These are phyloP conservation scores for Scleromitrula shiraiana DNA, from an alignment of 2,329 filamentous ascomycete genomes.

Conservation along the genomic window DNA sequence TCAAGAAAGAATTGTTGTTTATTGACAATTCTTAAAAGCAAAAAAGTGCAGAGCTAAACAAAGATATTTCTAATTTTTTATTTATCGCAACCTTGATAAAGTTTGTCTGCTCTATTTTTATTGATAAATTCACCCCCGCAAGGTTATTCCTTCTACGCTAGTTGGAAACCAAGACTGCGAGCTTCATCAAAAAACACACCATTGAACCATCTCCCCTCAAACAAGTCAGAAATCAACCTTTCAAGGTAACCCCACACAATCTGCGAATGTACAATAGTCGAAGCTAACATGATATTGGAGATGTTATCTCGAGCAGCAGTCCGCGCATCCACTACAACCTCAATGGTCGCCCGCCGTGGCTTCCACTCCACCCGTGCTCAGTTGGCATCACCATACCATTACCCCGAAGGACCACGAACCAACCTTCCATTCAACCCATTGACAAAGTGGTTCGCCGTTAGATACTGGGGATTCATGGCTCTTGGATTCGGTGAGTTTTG, in stretches of 20 bases:
- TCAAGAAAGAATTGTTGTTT: not conserved
- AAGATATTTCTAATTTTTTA: conserved; percentile 5
- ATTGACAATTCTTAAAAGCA: not conserved
- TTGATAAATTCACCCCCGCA: conserved; percentile 1
- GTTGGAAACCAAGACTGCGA: conserved; percentile 11
- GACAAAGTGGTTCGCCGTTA: conserved; percentile 73
- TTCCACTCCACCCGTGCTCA: conserved; percentile 87
- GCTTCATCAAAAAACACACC: conserved; percentile 18
- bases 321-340: conserved; percentile 53
- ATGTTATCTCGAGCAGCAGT: conserved; percentile 72
- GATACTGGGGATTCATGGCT: conserved; percentile 73
- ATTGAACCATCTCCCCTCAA: conserved; percentile 8
- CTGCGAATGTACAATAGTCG: not conserved
- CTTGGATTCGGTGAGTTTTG: conserved; percentile 39
- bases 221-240: conserved; percentile 14
- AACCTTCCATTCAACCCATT: conserved; percentile 97
- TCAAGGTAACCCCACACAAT: conserved; percentile 1
- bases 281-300: conserved; percentile 36
- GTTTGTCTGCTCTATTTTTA: not conserved
- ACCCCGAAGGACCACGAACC: conserved; percentile 88
- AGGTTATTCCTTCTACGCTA: conserved; percentile 3
- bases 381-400: conserved; percentile 90
- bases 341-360: conserved; percentile 75
- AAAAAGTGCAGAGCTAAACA: conserved; percentile 3
- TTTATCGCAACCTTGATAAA: not conserved